Percentiles rank a stretch among this genome's conserved stretches.
Conservation (phyloP, 2,329 filamentous ascomycete genomes). For the Fusarium nygamai region DNA sequence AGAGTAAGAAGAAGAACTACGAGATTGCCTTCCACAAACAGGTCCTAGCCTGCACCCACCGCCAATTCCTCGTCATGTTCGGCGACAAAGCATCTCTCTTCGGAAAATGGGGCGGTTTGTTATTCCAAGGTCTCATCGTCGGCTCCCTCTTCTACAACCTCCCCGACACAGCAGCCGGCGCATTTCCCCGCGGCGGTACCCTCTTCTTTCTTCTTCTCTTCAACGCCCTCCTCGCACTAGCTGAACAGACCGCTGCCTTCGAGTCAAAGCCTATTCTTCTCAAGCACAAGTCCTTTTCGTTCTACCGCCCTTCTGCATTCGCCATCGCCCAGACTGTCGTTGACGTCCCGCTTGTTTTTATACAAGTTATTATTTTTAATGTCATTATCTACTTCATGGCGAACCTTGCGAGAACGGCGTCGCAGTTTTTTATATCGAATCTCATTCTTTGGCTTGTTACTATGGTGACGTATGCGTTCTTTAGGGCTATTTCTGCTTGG, state of each 20-base stretch:
- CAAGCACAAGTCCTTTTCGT: constrained; percentile 77
- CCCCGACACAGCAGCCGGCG: constrained; percentile 66
- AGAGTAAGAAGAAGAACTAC: constrained; percentile 74
- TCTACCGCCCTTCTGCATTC: constrained; percentile 69
- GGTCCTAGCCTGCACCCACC: constrained; percentile 73
- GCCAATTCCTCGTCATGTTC: constrained; percentile 82
- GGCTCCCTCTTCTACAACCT: constrained; percentile 82
- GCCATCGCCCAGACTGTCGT: constrained; percentile 65
- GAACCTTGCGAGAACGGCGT: constrained; percentile 71
- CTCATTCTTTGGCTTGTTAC: constrained; percentile 69
- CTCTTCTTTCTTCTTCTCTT: constrained; percentile 65
- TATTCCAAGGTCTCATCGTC: constrained; percentile 79
- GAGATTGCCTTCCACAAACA: constrained; percentile 81
- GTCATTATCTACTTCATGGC: constrained; percentile 82
- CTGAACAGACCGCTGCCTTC: constrained; percentile 75
- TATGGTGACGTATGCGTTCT: constrained; percentile 67
- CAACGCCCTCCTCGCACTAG: constrained; percentile 73
- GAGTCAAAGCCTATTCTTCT: constrained; percentile 71
- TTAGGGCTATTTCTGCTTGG: constrained; percentile 66
- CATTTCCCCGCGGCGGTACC: constrained; percentile 65
- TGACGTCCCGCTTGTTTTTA: constrained; percentile 70
- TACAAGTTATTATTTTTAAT: constrained; percentile 75
- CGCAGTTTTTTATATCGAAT: constrained; percentile 73
- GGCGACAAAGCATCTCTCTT: constrained; percentile 80
- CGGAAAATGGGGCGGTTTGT: constrained; percentile 82